Percentiles rank a stretch among this genome's conserved stretches.
These are phyloP conservation scores for Fusarium sp. DNA, from an alignment of 2,329 filamentous ascomycete genomes.

Conservation along the genomic window DNA sequence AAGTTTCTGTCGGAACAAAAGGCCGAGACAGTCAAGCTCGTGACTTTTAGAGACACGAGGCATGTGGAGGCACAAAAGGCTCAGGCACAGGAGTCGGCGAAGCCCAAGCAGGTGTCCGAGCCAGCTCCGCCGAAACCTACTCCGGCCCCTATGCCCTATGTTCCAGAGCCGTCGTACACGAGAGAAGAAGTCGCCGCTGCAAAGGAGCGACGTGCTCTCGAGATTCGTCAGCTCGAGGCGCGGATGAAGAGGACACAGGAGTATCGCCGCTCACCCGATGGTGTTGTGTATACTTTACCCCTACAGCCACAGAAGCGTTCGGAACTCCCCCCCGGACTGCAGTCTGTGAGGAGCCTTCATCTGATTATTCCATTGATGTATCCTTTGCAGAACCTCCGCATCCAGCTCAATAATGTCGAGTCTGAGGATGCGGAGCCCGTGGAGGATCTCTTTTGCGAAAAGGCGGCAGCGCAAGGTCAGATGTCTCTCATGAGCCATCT, in stretches of 20 bases:
- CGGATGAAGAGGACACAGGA: slow-evolving; percentile 73
- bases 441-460: slow-evolving; percentile 71
- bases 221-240: slow-evolving; percentile 77
- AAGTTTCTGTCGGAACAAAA: slow-evolving; percentile 73
- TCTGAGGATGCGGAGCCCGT: slow-evolving; percentile 67
- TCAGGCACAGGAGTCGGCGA: slow-evolving; percentile 1
- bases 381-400: slow-evolving; percentile 71
- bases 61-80: slow-evolving; percentile 49
- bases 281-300: slow-evolving; percentile 74
- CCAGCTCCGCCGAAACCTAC: slow-evolving; percentile 23
- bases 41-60: slow-evolving; percentile 67
- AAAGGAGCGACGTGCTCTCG: slow-evolving; percentile 68
- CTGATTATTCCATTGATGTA: slow-evolving; percentile 77
- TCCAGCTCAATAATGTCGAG: slow-evolving; percentile 72
- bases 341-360: slow-evolving; percentile 69
- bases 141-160: slow-evolving; percentile 45
- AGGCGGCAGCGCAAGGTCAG: slow-evolving; percentile 63
- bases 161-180: slow-evolving; percentile 61
- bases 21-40: slow-evolving; percentile 75
- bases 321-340: slow-evolving; percentile 69
- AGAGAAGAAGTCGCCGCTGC: slow-evolving; percentile 69
- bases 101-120: slow-evolving; percentile 21
- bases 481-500: slow-evolving; percentile 76
- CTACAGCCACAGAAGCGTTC: slow-evolving; percentile 70
- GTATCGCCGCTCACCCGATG: slow-evolving; percentile 75